Conservation (phyloP, 352 stramenopile species). For the Pythium rishiriense region DNA sequence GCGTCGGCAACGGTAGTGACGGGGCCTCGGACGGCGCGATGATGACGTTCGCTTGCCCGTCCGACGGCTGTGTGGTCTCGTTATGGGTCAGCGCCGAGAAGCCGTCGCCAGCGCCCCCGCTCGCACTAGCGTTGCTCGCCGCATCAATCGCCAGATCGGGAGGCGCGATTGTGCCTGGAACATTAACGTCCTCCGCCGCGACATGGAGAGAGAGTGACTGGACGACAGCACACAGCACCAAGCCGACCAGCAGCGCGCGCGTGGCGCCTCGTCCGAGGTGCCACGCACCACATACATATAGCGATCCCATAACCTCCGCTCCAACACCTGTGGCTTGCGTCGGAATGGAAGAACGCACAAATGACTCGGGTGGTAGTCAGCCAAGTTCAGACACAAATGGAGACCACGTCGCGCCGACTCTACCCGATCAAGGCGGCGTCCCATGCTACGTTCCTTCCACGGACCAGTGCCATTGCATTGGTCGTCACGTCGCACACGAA, state of each 20-base stretch:
- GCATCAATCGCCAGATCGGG: not conserved
- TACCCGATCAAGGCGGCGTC: no score
- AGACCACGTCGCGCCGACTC: constrained; percentile 1
- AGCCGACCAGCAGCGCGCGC: not conserved
- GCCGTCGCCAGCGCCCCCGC: not conserved
- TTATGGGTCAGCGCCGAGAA: not conserved
- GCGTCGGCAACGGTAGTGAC: not conserved
- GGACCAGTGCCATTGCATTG: not conserved
- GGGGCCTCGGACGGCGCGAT: not conserved
- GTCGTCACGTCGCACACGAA: constrained; percentile 3
- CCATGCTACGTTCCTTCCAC: constrained; percentile 7
- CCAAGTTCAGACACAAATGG: no score
- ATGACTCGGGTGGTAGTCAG: no score
- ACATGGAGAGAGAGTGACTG: not conserved
- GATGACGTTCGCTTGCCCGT: not conserved
- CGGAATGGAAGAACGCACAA: no score
- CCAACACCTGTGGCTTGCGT: no score
- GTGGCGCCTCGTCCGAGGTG: no score
- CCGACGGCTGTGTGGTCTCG: not conserved
- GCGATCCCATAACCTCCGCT: no score
- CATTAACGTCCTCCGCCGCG: not conserved
- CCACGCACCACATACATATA: no score
- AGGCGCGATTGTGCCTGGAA: not conserved
- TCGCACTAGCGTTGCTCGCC: not conserved
- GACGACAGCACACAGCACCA: not conserved